Conservation (phyloP, 495 filamentous ascomycete genomes). For the Podospora pseudoanserina region DNA sequence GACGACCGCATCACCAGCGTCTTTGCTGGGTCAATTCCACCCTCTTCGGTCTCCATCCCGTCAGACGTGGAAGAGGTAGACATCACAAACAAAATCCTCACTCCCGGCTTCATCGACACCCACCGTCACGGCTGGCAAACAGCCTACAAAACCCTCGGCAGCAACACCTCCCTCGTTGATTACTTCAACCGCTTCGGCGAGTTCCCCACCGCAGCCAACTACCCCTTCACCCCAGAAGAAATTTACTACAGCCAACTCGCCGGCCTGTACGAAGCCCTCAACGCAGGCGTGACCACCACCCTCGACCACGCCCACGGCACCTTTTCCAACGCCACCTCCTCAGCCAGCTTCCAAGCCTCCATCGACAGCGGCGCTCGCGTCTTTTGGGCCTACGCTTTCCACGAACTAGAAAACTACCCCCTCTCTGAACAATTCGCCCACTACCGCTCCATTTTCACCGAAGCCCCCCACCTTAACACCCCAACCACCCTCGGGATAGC, state of each 20-base stretch:
- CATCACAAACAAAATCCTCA: conserved; percentile 45
- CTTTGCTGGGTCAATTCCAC: background rate
- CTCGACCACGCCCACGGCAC: conserved; percentile 36
- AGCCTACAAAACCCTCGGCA: conserved; percentile 36
- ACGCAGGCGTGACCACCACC: conserved; percentile 36
- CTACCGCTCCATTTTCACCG: conserved; percentile 28
- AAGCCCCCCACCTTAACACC: conserved; percentile 12
- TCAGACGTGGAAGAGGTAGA: conserved; percentile 38
- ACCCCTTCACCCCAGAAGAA: conserved; percentile 31
- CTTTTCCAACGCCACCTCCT: conserved; percentile 25
- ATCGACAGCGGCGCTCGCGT: conserved; percentile 43
- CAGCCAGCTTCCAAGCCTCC: conserved; percentile 37
- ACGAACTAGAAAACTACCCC: conserved; percentile 20
- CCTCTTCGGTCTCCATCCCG: conserved; percentile 10
- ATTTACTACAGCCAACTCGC: conserved; percentile 41
- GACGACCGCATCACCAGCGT: conserved; percentile 40
- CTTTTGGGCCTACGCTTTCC: conserved; percentile 38
- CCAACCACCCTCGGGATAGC: conserved; percentile 35
- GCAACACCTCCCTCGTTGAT: conserved; percentile 34
- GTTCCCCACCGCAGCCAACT: conserved; percentile 13
- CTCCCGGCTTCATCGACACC: conserved; percentile 53
- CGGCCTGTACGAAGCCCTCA: conserved; percentile 40
- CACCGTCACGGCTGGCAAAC: conserved; percentile 55
- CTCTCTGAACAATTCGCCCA: conserved; percentile 31
- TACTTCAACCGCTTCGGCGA: conserved; percentile 30